Conservation (phyloP, 495 filamentous ascomycete species). For the Penicillium maclennaniae region DNA sequence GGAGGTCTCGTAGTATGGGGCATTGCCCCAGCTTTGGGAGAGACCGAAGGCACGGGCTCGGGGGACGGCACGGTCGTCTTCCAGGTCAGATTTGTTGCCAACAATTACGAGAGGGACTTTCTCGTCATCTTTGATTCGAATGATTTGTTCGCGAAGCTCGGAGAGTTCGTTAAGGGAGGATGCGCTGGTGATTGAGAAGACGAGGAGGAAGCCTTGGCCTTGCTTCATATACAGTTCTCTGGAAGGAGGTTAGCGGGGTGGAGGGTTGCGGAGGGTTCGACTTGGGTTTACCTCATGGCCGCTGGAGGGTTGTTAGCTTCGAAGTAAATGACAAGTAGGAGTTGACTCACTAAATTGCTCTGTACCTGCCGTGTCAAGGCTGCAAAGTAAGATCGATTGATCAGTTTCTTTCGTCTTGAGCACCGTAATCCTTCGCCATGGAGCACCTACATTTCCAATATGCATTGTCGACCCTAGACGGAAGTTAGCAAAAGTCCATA, state of each 20-base stretch:
- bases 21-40: conserved; percentile 81
- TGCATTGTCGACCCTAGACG: conserved; percentile 82
- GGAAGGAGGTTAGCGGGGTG: conserved; percentile 20
- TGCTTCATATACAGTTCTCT: conserved; percentile 96
- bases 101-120: conserved; percentile 92
- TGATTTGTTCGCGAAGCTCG: conserved; percentile 90
- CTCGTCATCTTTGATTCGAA: conserved; percentile 93
- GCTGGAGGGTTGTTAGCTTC: conserved; percentile 44
- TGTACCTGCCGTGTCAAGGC: conserved; percentile 93
- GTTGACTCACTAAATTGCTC: conserved; percentile 87
- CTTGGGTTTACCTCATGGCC: conserved; percentile 62
- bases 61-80: conserved; percentile 83
- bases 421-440: not conserved
- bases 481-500: conserved; percentile 18
- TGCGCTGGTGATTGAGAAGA: conserved; percentile 92
- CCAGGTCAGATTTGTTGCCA: conserved; percentile 94
- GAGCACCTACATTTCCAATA: conserved; percentile 82
- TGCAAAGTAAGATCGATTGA: conserved; percentile 25
- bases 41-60: conserved; percentile 80
- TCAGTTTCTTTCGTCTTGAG: not conserved
- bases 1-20: conserved; percentile 93
- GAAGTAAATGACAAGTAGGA: conserved; percentile 14
- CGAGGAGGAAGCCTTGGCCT: conserved; percentile 93
- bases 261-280: not conserved
- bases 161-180: conserved; percentile 81